These are phyloP conservation scores for Millerago galiae DNA, from an alignment of 805 yeast species.

Conservation along the genomic window DNA sequence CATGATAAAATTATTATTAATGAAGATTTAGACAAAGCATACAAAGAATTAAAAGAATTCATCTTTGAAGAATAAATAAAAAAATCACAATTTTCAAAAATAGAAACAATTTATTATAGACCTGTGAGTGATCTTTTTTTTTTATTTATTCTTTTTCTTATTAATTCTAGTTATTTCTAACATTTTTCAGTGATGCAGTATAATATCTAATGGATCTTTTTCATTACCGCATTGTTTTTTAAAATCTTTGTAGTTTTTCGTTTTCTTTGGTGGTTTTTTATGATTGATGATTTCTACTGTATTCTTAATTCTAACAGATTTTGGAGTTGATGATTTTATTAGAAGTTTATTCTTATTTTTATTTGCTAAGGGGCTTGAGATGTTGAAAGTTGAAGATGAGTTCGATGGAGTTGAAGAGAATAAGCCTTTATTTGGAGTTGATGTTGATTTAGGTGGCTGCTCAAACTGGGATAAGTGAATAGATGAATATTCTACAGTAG, in stretches of 20 bases:
- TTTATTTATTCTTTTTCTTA: not conserved
- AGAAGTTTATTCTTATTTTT: not conserved
- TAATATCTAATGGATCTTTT: constrained; percentile 17
- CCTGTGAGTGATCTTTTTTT: not conserved
- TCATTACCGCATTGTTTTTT: constrained; percentile 10
- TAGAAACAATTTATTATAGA: too few relatives aligned
- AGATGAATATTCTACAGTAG: constrained; percentile 8
- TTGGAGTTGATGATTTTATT: not conserved
- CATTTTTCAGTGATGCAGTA: constrained; percentile 1
- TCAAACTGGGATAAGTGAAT: constrained; percentile 23
- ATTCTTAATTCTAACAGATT: constrained; percentile 17
- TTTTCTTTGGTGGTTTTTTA: constrained; percentile 1
- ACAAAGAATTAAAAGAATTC: constrained; percentile 70
- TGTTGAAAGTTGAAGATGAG: not conserved
- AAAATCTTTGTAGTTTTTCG: constrained; percentile 7
- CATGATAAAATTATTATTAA: constrained; percentile 87
- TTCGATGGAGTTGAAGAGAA: not conserved
- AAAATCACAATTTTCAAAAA: not conserved
- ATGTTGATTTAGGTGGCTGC: constrained; percentile 22
- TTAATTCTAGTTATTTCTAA: not conserved
- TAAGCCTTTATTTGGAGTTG: constrained; percentile 19
- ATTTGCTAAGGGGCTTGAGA: too few relatives aligned
- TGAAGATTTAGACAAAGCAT: constrained; percentile 87
- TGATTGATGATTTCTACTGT: constrained; percentile 8
- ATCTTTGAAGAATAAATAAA: constrained; percentile 40